A percentile compares a stretch with the other conserved stretches of the same genome.
phyloP scores from a whole-genome alignment of 768 basidiomycete species.

The Guyanaporus albipodus region DNA sequence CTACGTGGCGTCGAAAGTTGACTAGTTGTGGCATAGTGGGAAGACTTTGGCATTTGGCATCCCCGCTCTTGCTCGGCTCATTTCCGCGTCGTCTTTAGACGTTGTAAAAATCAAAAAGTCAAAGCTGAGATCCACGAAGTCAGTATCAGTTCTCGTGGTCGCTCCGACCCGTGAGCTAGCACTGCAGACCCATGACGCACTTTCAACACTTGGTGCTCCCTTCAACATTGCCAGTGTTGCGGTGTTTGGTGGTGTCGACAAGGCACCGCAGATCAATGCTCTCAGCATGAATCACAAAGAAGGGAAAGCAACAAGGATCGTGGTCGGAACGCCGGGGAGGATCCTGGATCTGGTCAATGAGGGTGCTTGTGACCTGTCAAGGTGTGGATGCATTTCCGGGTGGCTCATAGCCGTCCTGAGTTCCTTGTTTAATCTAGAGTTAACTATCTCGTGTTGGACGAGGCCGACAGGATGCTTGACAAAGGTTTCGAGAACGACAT shows the following conservation, averaged over 20 bases:
- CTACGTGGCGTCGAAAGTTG: background rate
- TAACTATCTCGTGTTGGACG: constrained; percentile 89
- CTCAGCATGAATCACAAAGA: constrained; percentile 52
- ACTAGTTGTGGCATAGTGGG: constrained; percentile 48
- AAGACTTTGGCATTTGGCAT: constrained; percentile 97
- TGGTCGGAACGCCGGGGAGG: constrained; percentile 94
- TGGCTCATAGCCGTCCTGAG: background rate
- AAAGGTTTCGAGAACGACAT: constrained; percentile 99
- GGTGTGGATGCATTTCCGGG: constrained; percentile 40
- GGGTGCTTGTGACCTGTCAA: constrained; percentile 76
- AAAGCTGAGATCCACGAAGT: constrained; percentile 24
- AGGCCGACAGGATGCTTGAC: constrained; percentile 98
- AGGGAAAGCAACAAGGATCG: constrained; percentile 60
- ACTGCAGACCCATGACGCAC: constrained; percentile 86
- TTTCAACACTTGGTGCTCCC: constrained; percentile 67
- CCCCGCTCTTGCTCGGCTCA: constrained; percentile 73
- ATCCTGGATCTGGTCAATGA: constrained; percentile 90
- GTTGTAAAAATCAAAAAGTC: constrained; percentile 27
- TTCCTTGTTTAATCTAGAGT: constrained; percentile 47
- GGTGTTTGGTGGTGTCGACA: constrained; percentile 93
- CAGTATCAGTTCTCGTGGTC: constrained; percentile 70
- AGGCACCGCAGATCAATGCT: constrained; percentile 72
- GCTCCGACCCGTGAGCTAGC: constrained; percentile 97
- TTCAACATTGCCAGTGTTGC: constrained; percentile 81
- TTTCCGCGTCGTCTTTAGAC: constrained; percentile 32